Evolutionary conservation across 1,139 yeast genomes (phyloP), one percentile per base, ranked within the genome.

Genomic region (Kazachstania sp.): DNA sequence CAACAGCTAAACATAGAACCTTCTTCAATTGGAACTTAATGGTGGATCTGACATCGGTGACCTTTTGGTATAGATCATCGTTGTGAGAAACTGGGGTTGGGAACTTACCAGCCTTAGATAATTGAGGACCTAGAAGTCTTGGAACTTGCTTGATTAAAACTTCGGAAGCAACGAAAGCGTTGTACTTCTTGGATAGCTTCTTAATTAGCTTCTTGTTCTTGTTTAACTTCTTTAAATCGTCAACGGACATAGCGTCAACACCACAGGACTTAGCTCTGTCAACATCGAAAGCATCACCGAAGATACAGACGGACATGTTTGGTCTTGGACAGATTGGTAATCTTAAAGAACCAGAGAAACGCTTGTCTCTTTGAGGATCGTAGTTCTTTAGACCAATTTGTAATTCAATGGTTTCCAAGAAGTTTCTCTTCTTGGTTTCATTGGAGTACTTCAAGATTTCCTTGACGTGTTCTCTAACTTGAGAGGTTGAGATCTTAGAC

Each of bases 361-460:
- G 97, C 92, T 94, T 94, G 78, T 94, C 99, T 86, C 99, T 90
- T 82, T 94, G 98, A 73, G 99, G 97, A 77, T 94, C 99, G 79
- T 94, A 94, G 95, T 92, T 92, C 92, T 94, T 94, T 71, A 94
- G 83, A 75, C 98, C 98, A 70, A 94, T 95, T 81, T 94, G 98
- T 73, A 94, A 84, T 80, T 94, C 99, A 70, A 94, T 90, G 76
- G 99, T 92, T 83, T 94, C 98, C 78, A 92, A 85, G 81, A 94
- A 94, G 95, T 94, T 92, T 85, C 99, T 88, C 96, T 92, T 92
- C 87, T 92, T 92, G 81, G 95, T 86, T 74, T 87, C 94, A 71
- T 65, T 79, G 70, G 98, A 88, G 81, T 74, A 83, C 72, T 83
- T 85, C 74, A 94, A 79, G 71, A 94, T 79, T 76, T 86, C 83